Percentiles rank a stretch among this genome's conserved stretches.
These are phyloP conservation scores for Oxytropis ochrocephala DNA, from an alignment of 306 rosid species.

Conservation along the genomic window DNA sequence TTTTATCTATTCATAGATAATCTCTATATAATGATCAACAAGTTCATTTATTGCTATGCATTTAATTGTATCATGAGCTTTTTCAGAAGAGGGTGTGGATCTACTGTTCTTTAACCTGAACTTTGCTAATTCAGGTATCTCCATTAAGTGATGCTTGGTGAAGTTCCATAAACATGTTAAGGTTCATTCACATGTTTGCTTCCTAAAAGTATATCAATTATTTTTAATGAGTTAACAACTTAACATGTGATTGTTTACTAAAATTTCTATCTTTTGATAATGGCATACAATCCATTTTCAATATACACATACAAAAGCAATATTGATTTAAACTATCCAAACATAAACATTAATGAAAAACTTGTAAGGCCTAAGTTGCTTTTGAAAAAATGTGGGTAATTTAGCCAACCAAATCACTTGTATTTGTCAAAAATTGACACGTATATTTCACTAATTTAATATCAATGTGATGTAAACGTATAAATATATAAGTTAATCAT, in stretches of 20 bases:
- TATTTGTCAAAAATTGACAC: too few species aligned
- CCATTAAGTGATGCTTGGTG: slow-evolving; percentile 8
- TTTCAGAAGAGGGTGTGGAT: slow-evolving; percentile 11
- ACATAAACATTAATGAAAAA: too few species aligned
- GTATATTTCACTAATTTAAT: too few species aligned
- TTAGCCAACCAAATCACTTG: too few species aligned
- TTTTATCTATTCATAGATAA: slow-evolving; percentile 9
- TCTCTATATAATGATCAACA: not conserved
- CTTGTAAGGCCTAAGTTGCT: too few species aligned
- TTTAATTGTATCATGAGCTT: not conserved
- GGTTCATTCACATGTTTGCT: slow-evolving; percentile 16
- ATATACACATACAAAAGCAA: too few species aligned
- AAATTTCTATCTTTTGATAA: too few species aligned
- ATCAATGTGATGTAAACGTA: too few species aligned
- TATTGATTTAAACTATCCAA: too few species aligned
- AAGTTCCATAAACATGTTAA: slow-evolving; percentile 15
- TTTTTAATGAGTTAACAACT: not conserved
- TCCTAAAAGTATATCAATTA: not conserved
- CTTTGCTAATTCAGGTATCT: slow-evolving; percentile 20
- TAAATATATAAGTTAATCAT: too few species aligned
- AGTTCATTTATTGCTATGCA: slow-evolving; percentile 11
- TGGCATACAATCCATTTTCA: too few species aligned
- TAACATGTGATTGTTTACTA: not conserved
- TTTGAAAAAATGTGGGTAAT: too few species aligned
- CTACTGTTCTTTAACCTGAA: slow-evolving; percentile 15